Evolutionary conservation across 78 protist genomes (phyloP).

Genomic region (Paulinella micropora): DNA sequence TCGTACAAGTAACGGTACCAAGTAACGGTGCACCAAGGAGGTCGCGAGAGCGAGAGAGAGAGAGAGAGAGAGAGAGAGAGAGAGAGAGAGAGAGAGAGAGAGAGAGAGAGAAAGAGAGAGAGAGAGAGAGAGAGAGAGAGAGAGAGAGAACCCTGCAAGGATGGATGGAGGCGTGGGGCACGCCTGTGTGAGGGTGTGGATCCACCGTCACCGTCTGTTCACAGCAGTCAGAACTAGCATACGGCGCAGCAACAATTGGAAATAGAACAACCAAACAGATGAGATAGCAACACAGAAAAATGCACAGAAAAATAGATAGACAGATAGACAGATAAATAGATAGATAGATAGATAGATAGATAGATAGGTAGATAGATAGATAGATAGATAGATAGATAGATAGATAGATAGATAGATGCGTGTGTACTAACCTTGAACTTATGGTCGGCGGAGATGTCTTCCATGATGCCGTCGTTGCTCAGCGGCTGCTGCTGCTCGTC

Average conservation of each 20-base stretch:
- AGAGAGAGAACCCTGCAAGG: slow-evolving; percentile 78
- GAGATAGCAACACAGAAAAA: too few species aligned
- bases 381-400: background rate
- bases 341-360: background rate
- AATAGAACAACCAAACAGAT: too few species aligned
- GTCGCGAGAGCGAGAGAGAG: background rate
- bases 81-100: background rate
- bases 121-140: too few species aligned
- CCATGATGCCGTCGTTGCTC: slow-evolving; percentile 49
- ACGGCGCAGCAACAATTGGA: too few species aligned
- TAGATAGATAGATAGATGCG: background rate
- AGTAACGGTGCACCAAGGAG: background rate
- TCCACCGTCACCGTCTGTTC: slow-evolving; percentile 66
- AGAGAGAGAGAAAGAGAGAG: too few species aligned
- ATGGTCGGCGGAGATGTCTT: slow-evolving; percentile 86
- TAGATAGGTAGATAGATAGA: background rate
- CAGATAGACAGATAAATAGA: too few species aligned
- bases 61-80: background rate
- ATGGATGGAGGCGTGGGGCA: slow-evolving; percentile 60
- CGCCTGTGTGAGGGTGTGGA: slow-evolving; percentile 74
- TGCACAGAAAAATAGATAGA: too few species aligned
- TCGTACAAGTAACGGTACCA: too few species aligned
- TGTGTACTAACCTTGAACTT: slow-evolving; percentile 71
- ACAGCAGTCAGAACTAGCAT: too few species aligned
- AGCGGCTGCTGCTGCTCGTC: slow-evolving; percentile 42